These are phyloP conservation scores for Hymenoscyphus occultus DNA, from an alignment of 2,329 filamentous ascomycete species.

Conservation along the genomic window DNA sequence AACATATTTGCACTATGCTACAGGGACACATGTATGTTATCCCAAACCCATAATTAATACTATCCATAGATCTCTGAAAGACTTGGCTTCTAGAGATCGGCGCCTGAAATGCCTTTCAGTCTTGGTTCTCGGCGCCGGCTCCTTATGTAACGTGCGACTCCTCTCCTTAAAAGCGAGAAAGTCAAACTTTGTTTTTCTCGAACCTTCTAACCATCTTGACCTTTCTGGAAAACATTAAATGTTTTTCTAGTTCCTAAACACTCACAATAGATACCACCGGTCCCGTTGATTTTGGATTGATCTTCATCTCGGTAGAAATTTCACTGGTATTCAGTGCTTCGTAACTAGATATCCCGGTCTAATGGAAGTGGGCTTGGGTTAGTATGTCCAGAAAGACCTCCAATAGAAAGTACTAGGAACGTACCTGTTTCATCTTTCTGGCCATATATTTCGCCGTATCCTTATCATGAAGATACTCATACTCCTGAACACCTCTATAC, in stretches of 20 bases:
- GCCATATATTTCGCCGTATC: neutral
- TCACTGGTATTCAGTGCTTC: neutral
- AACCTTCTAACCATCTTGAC: too few species aligned
- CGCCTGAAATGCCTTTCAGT: too few species aligned
- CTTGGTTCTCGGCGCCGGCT: too few species aligned
- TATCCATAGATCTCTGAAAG: too few species aligned
- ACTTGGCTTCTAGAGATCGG: too few species aligned
- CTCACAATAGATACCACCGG: neutral
- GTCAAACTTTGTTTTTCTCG: too few species aligned
- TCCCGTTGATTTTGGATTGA: neutral
- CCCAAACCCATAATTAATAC: too few species aligned
- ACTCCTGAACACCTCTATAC: neutral
- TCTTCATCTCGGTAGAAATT: neutral
- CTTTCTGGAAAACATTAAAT: too few species aligned
- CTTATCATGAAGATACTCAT: neutral
- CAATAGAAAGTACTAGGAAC: neutral
- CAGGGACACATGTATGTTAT: too few species aligned
- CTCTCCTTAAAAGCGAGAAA: too few species aligned
- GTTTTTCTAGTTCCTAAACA: neutral
- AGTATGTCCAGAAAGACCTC: neutral
- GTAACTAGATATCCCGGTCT: neutral
- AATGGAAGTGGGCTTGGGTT: neutral
- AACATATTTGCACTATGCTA: too few species aligned
- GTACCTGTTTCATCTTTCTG: neutral
- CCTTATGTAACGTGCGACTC: too few species aligned